Conservation (phyloP, 164 flowering plant genomes). For the Vitis vinifera region DNA sequence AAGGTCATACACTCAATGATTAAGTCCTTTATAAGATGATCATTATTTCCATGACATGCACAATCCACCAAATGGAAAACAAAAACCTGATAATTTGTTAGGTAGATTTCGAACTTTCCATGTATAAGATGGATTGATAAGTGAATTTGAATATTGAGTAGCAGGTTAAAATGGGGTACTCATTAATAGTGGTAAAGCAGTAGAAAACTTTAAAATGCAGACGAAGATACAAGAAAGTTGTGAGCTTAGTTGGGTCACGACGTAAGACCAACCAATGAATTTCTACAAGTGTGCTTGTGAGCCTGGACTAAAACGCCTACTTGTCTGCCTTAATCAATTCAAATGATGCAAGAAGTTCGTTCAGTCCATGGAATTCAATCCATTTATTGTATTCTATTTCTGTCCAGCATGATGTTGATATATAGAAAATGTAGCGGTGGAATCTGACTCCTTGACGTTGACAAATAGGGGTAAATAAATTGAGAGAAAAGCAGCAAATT, state of each 20-base stretch:
- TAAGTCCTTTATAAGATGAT: not conserved
- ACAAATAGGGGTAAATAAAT: not conserved
- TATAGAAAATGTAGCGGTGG: slow-evolving; percentile 6
- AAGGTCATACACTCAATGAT: slow-evolving; percentile 9
- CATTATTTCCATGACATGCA: not conserved
- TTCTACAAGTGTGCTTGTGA: slow-evolving; percentile 4
- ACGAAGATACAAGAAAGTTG: not conserved
- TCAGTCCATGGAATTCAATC: not conserved
- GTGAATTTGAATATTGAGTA: slow-evolving; percentile 10
- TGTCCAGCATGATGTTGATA: slow-evolving; percentile 23
- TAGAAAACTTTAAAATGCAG: no score
- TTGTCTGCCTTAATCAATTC: slow-evolving; percentile 14
- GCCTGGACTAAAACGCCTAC: slow-evolving; percentile 2
- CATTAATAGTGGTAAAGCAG: no score
- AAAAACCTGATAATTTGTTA: not conserved
- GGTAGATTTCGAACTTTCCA: not conserved
- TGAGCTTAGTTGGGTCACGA: not conserved
- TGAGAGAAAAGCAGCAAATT: not conserved
- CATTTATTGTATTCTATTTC: not conserved
- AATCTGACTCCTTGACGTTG: slow-evolving; percentile 19
- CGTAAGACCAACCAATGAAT: slow-evolving; percentile 8
- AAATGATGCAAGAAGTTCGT: not conserved
- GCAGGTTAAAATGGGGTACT: no score
- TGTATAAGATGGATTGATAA: slow-evolving; percentile 2
- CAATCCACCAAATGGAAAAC: not conserved